Percentiles rank a stretch among this genome's conserved stretches.
phyloP scores from a whole-genome alignment of 306 rosid species.

The Potentilla sterilis region DNA sequence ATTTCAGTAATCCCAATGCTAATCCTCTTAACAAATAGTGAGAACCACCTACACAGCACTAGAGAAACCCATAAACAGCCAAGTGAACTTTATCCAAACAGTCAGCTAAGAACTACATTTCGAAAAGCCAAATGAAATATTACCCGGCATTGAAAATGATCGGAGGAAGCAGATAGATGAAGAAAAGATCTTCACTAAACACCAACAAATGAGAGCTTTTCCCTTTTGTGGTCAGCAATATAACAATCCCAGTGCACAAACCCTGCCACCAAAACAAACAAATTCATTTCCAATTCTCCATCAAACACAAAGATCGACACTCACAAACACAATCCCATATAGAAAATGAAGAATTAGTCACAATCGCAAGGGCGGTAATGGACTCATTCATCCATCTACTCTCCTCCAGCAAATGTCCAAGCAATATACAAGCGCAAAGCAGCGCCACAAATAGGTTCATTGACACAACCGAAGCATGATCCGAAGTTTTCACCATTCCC shows the following conservation, averaged over 20 bases:
- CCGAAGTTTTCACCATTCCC: constrained; percentile 43
- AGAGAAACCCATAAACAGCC: not conserved
- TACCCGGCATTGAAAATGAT: constrained; percentile 99
- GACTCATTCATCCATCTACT: constrained; percentile 93
- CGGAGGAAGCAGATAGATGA: constrained; percentile 94
- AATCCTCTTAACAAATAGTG: not conserved
- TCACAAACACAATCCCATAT: not conserved
- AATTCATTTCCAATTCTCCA: constrained; percentile 6
- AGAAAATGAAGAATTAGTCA: constrained; percentile 28
- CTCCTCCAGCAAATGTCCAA: constrained; percentile 86
- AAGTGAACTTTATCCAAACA: not conserved
- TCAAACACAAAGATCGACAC: not conserved
- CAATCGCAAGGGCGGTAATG: constrained; percentile 85
- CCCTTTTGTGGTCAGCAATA: constrained; percentile 71
- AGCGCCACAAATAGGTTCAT: constrained; percentile 85
- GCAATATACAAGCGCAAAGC: constrained; percentile 76
- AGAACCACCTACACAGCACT: not conserved
- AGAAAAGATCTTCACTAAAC: constrained; percentile 93
- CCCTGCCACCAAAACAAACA: constrained; percentile 50
- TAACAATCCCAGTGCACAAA: constrained; percentile 68
- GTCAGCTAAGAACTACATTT: not conserved
- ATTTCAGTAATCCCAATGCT: not conserved
- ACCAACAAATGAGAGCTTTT: constrained; percentile 81
- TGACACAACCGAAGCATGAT: constrained; percentile 80
- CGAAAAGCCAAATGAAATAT: constrained; percentile 11